Conservation (phyloP, 805 yeast genomes). For the Teunomyces atbi region DNA sequence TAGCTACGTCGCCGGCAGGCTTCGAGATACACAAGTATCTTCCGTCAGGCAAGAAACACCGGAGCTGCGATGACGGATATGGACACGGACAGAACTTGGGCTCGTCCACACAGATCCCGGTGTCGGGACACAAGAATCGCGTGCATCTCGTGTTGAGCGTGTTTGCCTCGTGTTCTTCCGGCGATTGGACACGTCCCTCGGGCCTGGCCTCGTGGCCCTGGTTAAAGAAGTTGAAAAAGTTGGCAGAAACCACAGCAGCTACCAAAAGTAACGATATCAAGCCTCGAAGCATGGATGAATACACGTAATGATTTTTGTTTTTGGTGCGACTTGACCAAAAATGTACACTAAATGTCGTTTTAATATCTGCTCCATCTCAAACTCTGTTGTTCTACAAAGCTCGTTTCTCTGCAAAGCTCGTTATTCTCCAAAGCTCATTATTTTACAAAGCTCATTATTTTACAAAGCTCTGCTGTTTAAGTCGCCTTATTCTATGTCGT, state of each 20-base stretch:
- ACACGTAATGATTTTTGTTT: background rate
- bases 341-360: background rate
- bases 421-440: too few relatives aligned
- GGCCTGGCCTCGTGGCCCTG: constrained; percentile 19
- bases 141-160: constrained; percentile 50
- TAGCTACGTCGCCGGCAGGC: constrained; percentile 49
- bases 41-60: constrained; percentile 73
- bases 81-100: constrained; percentile 87
- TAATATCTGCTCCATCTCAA: too few relatives aligned
- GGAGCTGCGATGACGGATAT: constrained; percentile 78
- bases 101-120: constrained; percentile 68
- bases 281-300: constrained; percentile 7
- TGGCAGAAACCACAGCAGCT: constrained; percentile 23
- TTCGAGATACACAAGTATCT: constrained; percentile 80
- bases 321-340: background rate
- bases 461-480: too few relatives aligned
- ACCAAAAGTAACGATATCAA: constrained; percentile 7
- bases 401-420: too few relatives aligned
- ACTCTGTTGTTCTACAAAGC: too few relatives aligned
- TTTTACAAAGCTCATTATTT: too few relatives aligned
- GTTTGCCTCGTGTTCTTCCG: constrained; percentile 37
- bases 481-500: background rate
- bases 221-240: constrained; percentile 35
- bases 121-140: constrained; percentile 77
- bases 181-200: constrained; percentile 24